A percentile compares a stretch with the other conserved stretches of the same genome.
Conservation (phyloP, 2,329 filamentous ascomycete genomes). For the Colletotrichum sp. region DNA sequence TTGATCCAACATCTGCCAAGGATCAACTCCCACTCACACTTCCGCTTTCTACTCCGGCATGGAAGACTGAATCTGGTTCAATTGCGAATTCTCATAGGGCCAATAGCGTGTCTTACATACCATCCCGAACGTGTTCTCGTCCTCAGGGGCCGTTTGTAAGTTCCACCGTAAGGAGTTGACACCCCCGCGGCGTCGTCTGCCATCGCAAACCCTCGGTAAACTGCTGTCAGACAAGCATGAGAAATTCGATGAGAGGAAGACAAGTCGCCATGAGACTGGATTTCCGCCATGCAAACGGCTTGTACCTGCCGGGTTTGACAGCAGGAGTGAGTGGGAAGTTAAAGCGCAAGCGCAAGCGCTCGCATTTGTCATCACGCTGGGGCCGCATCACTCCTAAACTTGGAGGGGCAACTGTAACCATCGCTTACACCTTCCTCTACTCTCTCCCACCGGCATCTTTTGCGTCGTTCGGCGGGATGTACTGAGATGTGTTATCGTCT, state of each 20-base stretch:
- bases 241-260: not conserved
- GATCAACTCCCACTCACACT: not conserved
- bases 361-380: not conserved
- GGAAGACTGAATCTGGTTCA: not conserved
- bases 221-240: not conserved
- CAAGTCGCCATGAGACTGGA: not conserved
- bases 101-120: not conserved
- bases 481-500: not conserved
- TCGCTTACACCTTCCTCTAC: not conserved
- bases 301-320: not conserved
- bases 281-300: not conserved
- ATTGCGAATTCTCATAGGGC: not conserved
- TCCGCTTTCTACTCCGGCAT: not conserved
- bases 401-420: not conserved
- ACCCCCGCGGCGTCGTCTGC: not conserved
- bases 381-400: not conserved
- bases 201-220: not conserved
- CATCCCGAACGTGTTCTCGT: not conserved
- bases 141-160: not conserved
- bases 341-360: not conserved
- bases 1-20: not conserved
- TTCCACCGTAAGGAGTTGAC: not conserved
- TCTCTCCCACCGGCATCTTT: not conserved
- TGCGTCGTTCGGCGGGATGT: not conserved
- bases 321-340: not conserved